These are phyloP conservation scores for Lactarius quietus DNA, from an alignment of 768 basidiomycete species.

Conservation along the genomic window DNA sequence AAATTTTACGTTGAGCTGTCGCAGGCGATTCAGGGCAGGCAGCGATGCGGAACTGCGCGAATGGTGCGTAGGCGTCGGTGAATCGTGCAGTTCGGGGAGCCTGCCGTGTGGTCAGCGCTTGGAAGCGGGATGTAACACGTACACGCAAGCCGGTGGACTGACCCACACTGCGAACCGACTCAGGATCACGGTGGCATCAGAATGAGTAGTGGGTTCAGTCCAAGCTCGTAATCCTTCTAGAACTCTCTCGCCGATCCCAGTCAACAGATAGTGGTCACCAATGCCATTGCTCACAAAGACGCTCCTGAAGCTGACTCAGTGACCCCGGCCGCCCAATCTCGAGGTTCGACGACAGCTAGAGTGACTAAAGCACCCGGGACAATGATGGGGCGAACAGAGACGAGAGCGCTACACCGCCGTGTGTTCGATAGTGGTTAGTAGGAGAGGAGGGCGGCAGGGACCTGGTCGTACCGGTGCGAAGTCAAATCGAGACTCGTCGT, in stretches of 20 bases:
- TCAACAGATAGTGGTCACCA: not conserved
- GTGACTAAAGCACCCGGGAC: not conserved
- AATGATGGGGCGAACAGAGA: not conserved
- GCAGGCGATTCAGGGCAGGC: not conserved
- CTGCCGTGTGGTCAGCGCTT: not conserved
- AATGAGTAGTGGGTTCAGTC: not conserved
- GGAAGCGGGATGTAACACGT: not conserved
- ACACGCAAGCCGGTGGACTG: not conserved
- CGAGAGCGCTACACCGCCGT: not conserved
- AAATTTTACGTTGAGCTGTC: slow-evolving; percentile 1
- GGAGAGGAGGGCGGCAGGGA: not conserved
- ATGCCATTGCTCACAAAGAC: not conserved
- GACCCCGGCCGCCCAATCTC: not conserved
- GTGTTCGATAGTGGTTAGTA: not conserved
- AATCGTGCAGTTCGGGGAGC: not conserved
- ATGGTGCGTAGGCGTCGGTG: not conserved
- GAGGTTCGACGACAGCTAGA: not conserved
- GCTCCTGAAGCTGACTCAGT: not conserved
- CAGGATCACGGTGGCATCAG: not conserved
- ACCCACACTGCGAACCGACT: not conserved
- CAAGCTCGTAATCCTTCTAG: not conserved
- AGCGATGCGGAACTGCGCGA: not conserved
- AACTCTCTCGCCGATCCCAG: not conserved
- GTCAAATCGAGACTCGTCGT: not conserved
- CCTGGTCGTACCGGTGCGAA: not conserved